Base-by-base conservation (phyloP, 495 filamentous ascomycete genomes). In the Saxophila tyrrhenica region DNA sequence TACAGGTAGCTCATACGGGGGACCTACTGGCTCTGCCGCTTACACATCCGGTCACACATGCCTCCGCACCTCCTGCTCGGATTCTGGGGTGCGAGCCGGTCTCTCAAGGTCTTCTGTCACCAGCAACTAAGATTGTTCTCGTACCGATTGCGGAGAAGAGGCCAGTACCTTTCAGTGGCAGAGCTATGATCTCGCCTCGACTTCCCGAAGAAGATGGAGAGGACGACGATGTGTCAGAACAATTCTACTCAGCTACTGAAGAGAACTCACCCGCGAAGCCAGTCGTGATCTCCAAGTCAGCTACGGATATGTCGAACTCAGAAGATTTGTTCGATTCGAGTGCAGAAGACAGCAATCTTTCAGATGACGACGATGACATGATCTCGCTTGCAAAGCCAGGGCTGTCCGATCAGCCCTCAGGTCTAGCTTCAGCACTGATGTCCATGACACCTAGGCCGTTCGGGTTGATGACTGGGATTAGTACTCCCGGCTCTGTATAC, bases 41-140 rank as follows among this genome's bases (percentile, higher is more conserved):
- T 19, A 77, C 86, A n/a, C 88, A 95, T 69, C 86, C 88, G 10
- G 87, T 92, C 58, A 96, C 86, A 35, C 89, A 89, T 70, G 85
- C 83, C 15, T 81, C 84, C 5, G 78, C 87, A 17, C 86, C 84
- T n/a, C 87, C 86, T 2, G 82, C 75, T 25, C 78, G 72, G 54
- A 78, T 81, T 52, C 76, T 75, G 22, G 75, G 78, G 25, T 85
- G 81, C 63, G 81, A 85, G 62, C 81, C 81, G 10, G 87, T 98
- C 9, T 81, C 86, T 1, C 92, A 98, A 68, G 92, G 92, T 1
- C 65, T 95, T 25, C 69, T 96, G 50, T 72, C 82, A 20, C 72
- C 85, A 10, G 75, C 64, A 19, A 87, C 82, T 22, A 83, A 77
- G 63, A 81, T 87, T 48, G 75, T 88, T n/a, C 68, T 87, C 9